Base-by-base conservation (phyloP, 441 rosid genomes). In the Adansonia madagascariensis region DNA sequence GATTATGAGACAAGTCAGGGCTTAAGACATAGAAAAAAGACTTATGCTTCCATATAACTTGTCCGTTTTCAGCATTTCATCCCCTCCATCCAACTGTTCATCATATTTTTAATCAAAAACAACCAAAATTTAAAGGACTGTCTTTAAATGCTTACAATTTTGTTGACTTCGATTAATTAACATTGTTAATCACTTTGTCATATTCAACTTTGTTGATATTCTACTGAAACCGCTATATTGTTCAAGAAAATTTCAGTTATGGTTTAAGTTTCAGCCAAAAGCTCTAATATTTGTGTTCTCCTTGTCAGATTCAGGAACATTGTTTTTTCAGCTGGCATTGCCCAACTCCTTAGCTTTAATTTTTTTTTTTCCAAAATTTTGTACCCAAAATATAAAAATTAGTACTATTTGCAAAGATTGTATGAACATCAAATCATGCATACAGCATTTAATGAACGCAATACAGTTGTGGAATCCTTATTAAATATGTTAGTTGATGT, bases 401-500 rank as follows among this genome's bases (percentile, higher is more conserved):
- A 31, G 3, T 4, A 8, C 64, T 35, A 50, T 17, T 35, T 72
- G 62, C 20, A 6, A 35, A 55, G 31, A 31, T 53, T 52, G 9
- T 56, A 72, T 43, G 53, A 17, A 52, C 75, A 52, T 52, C 27
- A 39, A 27, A 27, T 27, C 31, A 27, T 55, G 64, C 62, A 53
- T 71, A 39, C 43, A 17, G 20, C 27, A 44, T 69, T 68, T 47
- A 44, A 68, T 46, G 49, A 63, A 63, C 24, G 68, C 53, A 27
- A 43, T 3, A 18, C 35, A 41, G 47, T 70, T 31, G 27, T 27
- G 64, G 11, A 17, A 73, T 35, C 65, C 31, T 31, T 15, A 72
- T 53, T 72, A 53, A 57, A 72, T 70, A 27, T 22, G 55, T 70
- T 70, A 6, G 43, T 47, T 70, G 74, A 12, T 50, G 59, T 49